Evolutionary conservation across 768 basidiomycete genomes (phyloP).

Genomic region (Leccinum subgranulosum): DNA sequence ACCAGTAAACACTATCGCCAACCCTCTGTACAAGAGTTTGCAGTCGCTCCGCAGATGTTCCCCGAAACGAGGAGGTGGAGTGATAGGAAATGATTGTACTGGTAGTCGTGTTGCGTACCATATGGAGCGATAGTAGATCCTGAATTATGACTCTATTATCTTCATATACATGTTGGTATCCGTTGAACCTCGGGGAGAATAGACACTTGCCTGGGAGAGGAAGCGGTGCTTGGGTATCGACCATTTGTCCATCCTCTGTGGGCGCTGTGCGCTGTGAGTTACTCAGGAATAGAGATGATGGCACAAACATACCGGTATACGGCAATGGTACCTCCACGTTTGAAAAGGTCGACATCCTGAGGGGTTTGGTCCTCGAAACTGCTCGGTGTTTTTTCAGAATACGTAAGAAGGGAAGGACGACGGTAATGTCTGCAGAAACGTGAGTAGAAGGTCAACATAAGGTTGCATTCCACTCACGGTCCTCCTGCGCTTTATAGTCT

Average conservation of each 20-base stretch:
- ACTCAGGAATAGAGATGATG: neutral
- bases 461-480: conserved; percentile 33
- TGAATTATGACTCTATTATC: conserved; percentile 24
- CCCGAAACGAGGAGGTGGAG: conserved; percentile 10
- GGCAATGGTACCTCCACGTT: neutral
- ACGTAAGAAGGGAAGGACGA: conserved; percentile 42
- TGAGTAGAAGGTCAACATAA: conserved; percentile 4
- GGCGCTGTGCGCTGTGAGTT: neutral
- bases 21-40: conserved; percentile 25
- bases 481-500: conserved; percentile 27
- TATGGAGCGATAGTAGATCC: conserved; percentile 38
- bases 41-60: conserved; percentile 27
- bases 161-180: neutral
- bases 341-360: conserved; percentile 18
- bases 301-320: conserved; percentile 9
- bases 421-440: conserved; percentile 38
- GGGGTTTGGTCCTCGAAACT: conserved; percentile 10
- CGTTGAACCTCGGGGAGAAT: neutral
- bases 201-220: conserved; percentile 15
- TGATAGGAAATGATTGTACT: conserved; percentile 38
- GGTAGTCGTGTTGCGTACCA: conserved; percentile 32
- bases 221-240: conserved; percentile 33
- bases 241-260: conserved; percentile 18
- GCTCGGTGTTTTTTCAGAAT: conserved; percentile 31
- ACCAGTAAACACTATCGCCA: conserved; percentile 36